Evolutionary conservation across 352 stramenopile genomes (phyloP).

Genomic region (Discostella stelligera): DNA sequence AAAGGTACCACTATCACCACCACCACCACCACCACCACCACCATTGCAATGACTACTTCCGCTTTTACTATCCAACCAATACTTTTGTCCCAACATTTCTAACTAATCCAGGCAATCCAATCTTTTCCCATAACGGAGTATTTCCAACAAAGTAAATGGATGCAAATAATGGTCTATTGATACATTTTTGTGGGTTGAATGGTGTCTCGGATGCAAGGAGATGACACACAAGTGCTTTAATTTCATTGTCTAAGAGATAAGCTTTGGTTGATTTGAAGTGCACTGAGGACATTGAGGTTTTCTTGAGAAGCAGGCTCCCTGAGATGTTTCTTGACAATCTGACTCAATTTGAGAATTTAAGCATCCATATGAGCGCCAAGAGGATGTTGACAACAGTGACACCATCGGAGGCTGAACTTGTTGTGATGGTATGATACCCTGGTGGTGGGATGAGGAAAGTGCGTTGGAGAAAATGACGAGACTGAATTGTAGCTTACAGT

Average conservation of each 20-base stretch:
- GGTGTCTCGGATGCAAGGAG: conserved; percentile 36
- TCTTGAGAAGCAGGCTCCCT: no score
- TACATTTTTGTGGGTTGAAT: conserved; percentile 31
- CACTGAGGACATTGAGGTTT: background rate
- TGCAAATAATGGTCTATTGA: conserved; percentile 43
- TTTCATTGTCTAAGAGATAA: conserved; percentile 27
- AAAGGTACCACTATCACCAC: conserved; percentile 15
- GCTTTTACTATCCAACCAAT: conserved; percentile 14
- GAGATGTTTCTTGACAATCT: no score
- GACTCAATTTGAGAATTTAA: no score
- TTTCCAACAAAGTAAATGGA: conserved; percentile 38
- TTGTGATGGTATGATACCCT: no score
- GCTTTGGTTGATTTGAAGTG: background rate
- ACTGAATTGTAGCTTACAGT: no score
- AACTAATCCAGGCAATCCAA: conserved; percentile 8
- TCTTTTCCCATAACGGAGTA: conserved; percentile 47
- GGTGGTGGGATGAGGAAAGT: no score
- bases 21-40: background rate
- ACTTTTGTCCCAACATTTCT: conserved; percentile 50
- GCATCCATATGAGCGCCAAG: no score
- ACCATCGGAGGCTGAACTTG: no score
- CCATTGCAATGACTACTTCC: no score
- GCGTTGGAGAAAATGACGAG: no score
- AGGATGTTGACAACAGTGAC: no score
- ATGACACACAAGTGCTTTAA: conserved; percentile 32